phyloP scores from a whole-genome alignment of 2,329 filamentous ascomycete species.

The Neospermospora avenae region DNA sequence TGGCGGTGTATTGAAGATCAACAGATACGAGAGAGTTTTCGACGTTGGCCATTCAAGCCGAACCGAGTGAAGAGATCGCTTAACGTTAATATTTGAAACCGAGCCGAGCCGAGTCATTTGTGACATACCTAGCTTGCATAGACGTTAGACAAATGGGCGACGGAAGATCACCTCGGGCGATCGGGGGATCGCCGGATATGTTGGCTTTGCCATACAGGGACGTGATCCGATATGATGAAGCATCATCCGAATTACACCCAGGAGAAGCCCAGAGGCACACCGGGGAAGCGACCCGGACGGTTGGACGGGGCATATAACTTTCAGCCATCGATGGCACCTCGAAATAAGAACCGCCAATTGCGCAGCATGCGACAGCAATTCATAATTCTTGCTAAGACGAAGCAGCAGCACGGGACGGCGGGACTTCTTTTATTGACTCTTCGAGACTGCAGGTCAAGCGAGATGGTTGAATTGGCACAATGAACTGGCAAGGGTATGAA shows the following conservation, averaged over 20 bases:
- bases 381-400: not conserved
- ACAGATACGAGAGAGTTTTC: not conserved
- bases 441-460: not conserved
- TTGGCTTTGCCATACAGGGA: not conserved
- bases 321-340: not conserved
- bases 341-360: not conserved
- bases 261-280: not conserved
- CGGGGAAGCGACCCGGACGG: not conserved
- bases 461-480: not conserved
- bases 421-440: not conserved
- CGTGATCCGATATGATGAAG: not conserved
- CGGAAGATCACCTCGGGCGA: not conserved
- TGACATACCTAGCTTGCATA: not conserved
- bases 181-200: not conserved
- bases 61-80: not conserved
- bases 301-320: not conserved
- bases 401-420: not conserved
- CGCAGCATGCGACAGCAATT: not conserved
- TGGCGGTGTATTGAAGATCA: not conserved
- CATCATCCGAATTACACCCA: not conserved
- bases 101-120: not conserved
- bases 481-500: not conserved
- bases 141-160: not conserved
- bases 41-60: not conserved
- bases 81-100: not conserved